Percentiles rank a stretch among this genome's conserved stretches.
These are phyloP conservation scores for Candida suzukii DNA, from an alignment of 805 yeast species.

Conservation along the genomic window DNA sequence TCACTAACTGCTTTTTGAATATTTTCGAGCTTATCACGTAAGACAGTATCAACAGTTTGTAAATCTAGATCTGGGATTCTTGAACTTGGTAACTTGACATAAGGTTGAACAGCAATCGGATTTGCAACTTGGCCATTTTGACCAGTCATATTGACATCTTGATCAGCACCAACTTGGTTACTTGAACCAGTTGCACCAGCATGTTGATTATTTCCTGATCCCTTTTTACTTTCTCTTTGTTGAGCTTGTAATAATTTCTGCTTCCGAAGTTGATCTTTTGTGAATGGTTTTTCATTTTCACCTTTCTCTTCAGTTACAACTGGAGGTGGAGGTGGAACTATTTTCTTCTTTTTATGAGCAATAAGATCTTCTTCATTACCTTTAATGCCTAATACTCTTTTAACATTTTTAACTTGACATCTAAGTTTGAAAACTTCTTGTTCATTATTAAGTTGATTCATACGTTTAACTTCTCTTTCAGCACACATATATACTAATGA, in stretches of 20 bases:
- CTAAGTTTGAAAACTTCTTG: slow-evolving; percentile 65
- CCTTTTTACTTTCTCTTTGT: too few relatives aligned
- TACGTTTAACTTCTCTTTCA: slow-evolving; percentile 61
- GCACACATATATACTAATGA: slow-evolving; percentile 63
- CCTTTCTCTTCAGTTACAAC: neutral
- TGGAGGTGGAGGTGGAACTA: slow-evolving; percentile 11
- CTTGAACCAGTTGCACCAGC: too few relatives aligned
- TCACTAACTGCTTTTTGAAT: slow-evolving; percentile 82
- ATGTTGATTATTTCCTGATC: neutral
- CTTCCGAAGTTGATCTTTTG: slow-evolving; percentile 9
- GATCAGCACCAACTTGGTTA: too few relatives aligned
- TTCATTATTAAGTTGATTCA: slow-evolving; percentile 58
- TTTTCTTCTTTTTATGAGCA: slow-evolving; percentile 66
- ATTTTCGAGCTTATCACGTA: slow-evolving; percentile 68
- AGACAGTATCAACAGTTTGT: slow-evolving; percentile 69
- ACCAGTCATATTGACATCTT: slow-evolving; percentile 2
- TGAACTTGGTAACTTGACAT: slow-evolving; percentile 82
- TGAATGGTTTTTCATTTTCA: neutral
- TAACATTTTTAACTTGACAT: slow-evolving; percentile 61
- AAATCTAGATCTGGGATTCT: slow-evolving; percentile 90
- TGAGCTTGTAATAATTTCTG: slow-evolving; percentile 16
- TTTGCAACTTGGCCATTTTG: too few relatives aligned
- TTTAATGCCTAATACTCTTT: slow-evolving; percentile 66
- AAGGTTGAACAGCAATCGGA: slow-evolving; percentile 55
- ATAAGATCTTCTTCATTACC: slow-evolving; percentile 83